Percentiles rank a stretch among this genome's conserved stretches.
phyloP scores from a whole-genome alignment of 2,329 filamentous ascomycete species.

The Apiospora kogelbergensis region DNA sequence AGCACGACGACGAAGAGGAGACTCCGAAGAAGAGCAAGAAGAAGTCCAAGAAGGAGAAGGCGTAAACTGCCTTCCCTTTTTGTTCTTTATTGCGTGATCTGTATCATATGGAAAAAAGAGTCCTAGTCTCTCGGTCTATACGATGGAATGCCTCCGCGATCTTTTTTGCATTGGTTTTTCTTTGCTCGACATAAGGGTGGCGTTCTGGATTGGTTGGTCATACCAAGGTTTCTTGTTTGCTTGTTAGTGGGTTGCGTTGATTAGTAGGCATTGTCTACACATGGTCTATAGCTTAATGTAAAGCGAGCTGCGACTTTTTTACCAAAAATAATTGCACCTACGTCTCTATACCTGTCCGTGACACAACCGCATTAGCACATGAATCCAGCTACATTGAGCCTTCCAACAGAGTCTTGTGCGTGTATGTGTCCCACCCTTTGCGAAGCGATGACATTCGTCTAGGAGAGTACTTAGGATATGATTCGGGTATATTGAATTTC shows the following conservation, averaged over 20 bases:
- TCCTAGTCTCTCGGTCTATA: conserved; percentile 5
- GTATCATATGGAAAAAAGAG: conserved; percentile 11
- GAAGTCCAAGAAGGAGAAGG: conserved; percentile 64
- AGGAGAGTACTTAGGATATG: too few species aligned
- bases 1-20: conserved; percentile 63
- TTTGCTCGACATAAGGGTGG: conserved; percentile 11
- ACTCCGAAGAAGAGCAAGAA: conserved; percentile 52
- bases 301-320: conserved; percentile 9
- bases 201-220: conserved; percentile 12
- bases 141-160: conserved; percentile 7
- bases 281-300: conserved; percentile 11
- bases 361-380: not conserved
- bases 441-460: too few species aligned
- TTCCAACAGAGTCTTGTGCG: not conserved
- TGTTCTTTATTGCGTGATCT: conserved; percentile 11
- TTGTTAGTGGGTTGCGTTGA: not conserved
- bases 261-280: not conserved
- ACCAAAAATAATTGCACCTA: not conserved
- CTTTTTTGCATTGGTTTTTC: conserved; percentile 5
- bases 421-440: too few species aligned
- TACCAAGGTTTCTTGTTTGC: conserved; percentile 11
- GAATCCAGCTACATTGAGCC: not conserved
- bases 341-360: not conserved
- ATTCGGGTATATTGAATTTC: not conserved
- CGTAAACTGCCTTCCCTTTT: conserved; percentile 32